These are phyloP conservation scores for Echium plantagineum DNA, from an alignment of 257 asterid genomes.

Conservation along the genomic window DNA sequence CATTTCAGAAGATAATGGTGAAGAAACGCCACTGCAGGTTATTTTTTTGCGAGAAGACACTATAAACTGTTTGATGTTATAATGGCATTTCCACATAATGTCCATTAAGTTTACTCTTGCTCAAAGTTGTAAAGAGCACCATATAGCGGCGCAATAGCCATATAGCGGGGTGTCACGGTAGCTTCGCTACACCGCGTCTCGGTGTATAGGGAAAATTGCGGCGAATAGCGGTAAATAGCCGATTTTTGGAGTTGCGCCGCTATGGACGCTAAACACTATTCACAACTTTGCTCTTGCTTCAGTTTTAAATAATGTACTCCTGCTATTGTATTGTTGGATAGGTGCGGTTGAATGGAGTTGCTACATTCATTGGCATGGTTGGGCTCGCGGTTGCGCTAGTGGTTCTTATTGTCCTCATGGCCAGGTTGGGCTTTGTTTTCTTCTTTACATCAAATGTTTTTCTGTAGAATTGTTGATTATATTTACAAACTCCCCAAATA, in stretches of 20 bases:
- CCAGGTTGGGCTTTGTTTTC: conserved; percentile 33
- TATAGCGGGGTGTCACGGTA: too few relatives aligned
- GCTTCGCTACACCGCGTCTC: too few relatives aligned
- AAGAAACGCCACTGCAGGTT: conserved; percentile 98
- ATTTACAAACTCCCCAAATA: conserved; percentile 10
- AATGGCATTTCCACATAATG: background rate
- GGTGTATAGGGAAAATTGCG: too few relatives aligned
- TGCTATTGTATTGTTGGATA: conserved; percentile 17
- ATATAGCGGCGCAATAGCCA: too few relatives aligned
- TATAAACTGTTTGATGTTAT: background rate
- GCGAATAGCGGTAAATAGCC: too few relatives aligned
- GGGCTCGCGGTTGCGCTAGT: conserved; percentile 72
- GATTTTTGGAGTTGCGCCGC: too few relatives aligned
- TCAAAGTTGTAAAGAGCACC: too few relatives aligned
- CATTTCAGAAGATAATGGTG: conserved; percentile 94
- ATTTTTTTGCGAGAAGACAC: background rate
- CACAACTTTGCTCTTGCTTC: too few relatives aligned
- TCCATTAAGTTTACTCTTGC: background rate
- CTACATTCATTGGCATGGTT: conserved; percentile 81
- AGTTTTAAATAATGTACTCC: background rate
- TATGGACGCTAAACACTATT: too few relatives aligned
- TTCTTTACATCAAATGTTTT: conserved; percentile 6
- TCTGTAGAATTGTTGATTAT: background rate
- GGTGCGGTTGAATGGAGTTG: conserved; percentile 93
- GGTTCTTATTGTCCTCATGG: conserved; percentile 64